phyloP scores from a whole-genome alignment of 1,284 basidiomycete species.

The Irpex sp. region DNA sequence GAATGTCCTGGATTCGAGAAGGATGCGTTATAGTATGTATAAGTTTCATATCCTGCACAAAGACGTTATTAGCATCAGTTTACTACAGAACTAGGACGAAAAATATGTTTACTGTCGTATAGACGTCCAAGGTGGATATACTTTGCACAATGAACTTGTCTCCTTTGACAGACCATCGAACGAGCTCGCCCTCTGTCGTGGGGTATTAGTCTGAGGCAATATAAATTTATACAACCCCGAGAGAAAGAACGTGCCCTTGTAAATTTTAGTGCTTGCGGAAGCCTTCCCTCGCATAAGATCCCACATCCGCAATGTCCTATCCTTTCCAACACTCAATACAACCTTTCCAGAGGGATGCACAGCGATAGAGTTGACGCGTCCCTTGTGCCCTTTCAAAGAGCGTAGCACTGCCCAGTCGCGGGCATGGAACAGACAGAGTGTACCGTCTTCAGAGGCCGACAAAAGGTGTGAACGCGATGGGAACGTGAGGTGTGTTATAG shows the following conservation, averaged over 20 bases:
- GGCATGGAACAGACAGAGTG: conserved; percentile 86
- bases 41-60: conserved; percentile 34
- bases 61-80: background rate
- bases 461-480: conserved; percentile 87
- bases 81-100: background rate
- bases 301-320: conserved; percentile 94
- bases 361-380: conserved; percentile 84
- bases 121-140: conserved; percentile 77
- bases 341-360: conserved; percentile 93
- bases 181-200: conserved; percentile 77
- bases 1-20: conserved; percentile 77
- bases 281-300: conserved; percentile 95
- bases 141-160: conserved; percentile 76
- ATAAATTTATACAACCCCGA: background rate
- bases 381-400: conserved; percentile 89
- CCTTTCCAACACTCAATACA: conserved; percentile 88
- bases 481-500: conserved; percentile 87
- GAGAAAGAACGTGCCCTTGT: conserved; percentile 53
- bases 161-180: conserved; percentile 80
- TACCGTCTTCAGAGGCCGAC: conserved; percentile 88
- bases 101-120: conserved; percentile 61
- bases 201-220: too few species aligned
- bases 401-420: conserved; percentile 93
- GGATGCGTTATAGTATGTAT: conserved; percentile 71
- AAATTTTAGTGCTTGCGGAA: conserved; percentile 83